A percentile compares a stretch with the other conserved stretches of the same genome.
phyloP scores from a whole-genome alignment of 768 basidiomycete genomes.

The Termitomyces sp. region DNA sequence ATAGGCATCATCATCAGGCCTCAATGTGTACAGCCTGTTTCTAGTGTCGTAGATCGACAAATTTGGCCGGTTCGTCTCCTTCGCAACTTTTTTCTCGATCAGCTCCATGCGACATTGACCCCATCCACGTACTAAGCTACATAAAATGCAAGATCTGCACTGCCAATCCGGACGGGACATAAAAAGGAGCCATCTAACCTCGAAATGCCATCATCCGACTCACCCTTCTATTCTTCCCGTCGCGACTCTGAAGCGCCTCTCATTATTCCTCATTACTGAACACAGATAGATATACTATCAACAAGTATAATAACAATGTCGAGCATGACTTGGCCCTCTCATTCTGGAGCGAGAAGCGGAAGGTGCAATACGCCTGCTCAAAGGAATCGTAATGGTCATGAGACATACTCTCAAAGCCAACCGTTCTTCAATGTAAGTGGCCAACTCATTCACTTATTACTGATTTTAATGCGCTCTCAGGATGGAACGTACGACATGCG shows the following conservation, averaged over 20 bases:
- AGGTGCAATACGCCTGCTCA: constrained; percentile 24
- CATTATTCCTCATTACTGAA: constrained; percentile 30
- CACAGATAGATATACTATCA: constrained; percentile 21
- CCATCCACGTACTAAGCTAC: constrained; percentile 20
- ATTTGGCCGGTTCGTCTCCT: constrained; percentile 12
- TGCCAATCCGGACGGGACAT: constrained; percentile 26
- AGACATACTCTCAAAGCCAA: constrained; percentile 23
- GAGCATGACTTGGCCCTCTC: constrained; percentile 26
- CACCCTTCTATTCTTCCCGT: constrained; percentile 17
- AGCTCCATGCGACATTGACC: constrained; percentile 13
- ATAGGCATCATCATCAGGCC: constrained; percentile 7
- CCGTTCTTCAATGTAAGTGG: constrained; percentile 30
- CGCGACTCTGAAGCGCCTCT: constrained; percentile 24
- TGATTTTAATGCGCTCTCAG: not conserved
- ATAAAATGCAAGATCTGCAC: constrained; percentile 29
- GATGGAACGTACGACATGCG: constrained; percentile 16
- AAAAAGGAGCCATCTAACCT: constrained; percentile 38
- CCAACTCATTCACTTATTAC: not conserved
- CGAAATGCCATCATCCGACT: constrained; percentile 31
- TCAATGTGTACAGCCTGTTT: constrained; percentile 26
- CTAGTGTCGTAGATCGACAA: constrained; percentile 10
- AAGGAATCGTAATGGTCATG: constrained; percentile 30
- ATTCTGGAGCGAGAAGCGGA: constrained; percentile 22
- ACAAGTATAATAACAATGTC: constrained; percentile 32
- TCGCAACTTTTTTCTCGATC: constrained; percentile 18